Percentiles rank a stretch among this genome's conserved stretches.
Conservation (phyloP, 2,329 filamentous ascomycete species). For the Camptophora hylomeconis region DNA sequence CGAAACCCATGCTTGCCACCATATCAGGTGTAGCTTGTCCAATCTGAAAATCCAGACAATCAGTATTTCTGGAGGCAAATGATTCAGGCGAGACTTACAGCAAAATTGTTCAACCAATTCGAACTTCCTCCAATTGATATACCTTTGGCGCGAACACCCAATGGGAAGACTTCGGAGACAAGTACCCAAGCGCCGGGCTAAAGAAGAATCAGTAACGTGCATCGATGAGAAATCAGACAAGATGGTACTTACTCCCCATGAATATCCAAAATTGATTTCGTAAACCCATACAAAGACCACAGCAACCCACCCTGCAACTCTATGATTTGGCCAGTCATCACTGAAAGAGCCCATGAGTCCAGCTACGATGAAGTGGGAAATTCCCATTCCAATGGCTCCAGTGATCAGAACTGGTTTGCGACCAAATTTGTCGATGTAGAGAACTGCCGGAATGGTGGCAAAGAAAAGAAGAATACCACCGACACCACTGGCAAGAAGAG, state of each 20-base stretch:
- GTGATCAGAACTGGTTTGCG: conserved; percentile 27
- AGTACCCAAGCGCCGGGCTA: conserved; percentile 53
- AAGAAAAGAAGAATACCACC: conserved; percentile 28
- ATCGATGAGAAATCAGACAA: background rate
- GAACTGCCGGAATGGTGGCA: conserved; percentile 27
- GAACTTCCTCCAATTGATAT: conserved; percentile 54
- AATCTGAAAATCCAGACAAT: too few species aligned
- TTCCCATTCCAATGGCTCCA: conserved; percentile 55
- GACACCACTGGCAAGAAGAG: conserved; percentile 26
- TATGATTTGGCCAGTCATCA: conserved; percentile 43
- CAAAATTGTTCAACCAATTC: conserved; percentile 36
- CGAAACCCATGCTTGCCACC: conserved; percentile 12
- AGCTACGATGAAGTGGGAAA: conserved; percentile 59
- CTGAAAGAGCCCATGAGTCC: conserved; percentile 53
- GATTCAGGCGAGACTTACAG: too few species aligned
- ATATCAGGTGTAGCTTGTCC: conserved; percentile 25
- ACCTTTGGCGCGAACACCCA: conserved; percentile 57
- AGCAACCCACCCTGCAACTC: conserved; percentile 55
- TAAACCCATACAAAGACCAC: conserved; percentile 53
- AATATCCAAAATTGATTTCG: conserved; percentile 61
- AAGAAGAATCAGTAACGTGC: background rate
- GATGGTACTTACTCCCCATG: conserved; percentile 40
- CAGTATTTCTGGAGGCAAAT: too few species aligned
- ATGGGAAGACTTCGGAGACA: conserved; percentile 61
- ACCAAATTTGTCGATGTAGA: conserved; percentile 29